A percentile compares a stretch with the other conserved stretches of the same genome.
These are phyloP conservation scores for Krasilnikovozyma curviuscula DNA, from an alignment of 768 basidiomycete species.

Conservation along the genomic window DNA sequence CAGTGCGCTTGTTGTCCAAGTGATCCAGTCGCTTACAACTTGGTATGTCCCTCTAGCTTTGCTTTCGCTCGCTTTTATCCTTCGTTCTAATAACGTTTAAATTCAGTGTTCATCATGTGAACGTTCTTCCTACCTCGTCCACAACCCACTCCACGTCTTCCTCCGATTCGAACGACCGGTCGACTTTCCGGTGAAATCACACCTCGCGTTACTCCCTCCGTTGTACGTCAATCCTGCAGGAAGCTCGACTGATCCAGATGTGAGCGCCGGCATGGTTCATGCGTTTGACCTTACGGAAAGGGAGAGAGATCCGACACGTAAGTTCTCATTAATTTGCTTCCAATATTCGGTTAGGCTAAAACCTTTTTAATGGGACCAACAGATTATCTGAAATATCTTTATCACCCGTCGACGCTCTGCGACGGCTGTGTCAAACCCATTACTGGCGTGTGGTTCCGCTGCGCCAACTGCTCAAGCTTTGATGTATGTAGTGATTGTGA, in stretches of 20 bases:
- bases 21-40: constrained; percentile 44
- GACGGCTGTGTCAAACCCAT: constrained; percentile 71
- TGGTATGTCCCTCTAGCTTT: constrained; percentile 35
- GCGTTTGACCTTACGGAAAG: neutral
- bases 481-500: constrained; percentile 80
- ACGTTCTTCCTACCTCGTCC: constrained; percentile 49
- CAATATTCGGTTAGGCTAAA: constrained; percentile 1
- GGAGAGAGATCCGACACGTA: constrained; percentile 7
- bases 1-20: constrained; percentile 85
- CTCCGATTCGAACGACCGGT: constrained; percentile 71
- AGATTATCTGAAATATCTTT: constrained; percentile 46
- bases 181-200: constrained; percentile 38
- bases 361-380: neutral
- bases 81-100: constrained; percentile 1
- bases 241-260: constrained; percentile 12
- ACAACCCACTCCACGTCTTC: constrained; percentile 71
- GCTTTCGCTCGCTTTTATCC: neutral
- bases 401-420: constrained; percentile 53
- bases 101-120: constrained; percentile 64
- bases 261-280: constrained; percentile 8
- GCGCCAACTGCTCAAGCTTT: constrained; percentile 56
- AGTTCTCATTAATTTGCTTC: neutral
- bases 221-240: constrained; percentile 4
- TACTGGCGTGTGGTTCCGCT: constrained; percentile 74
- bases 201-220: constrained; percentile 45